Conservation (phyloP, 2,329 filamentous ascomycete species). For the Aotearoamyces nothofagi region DNA sequence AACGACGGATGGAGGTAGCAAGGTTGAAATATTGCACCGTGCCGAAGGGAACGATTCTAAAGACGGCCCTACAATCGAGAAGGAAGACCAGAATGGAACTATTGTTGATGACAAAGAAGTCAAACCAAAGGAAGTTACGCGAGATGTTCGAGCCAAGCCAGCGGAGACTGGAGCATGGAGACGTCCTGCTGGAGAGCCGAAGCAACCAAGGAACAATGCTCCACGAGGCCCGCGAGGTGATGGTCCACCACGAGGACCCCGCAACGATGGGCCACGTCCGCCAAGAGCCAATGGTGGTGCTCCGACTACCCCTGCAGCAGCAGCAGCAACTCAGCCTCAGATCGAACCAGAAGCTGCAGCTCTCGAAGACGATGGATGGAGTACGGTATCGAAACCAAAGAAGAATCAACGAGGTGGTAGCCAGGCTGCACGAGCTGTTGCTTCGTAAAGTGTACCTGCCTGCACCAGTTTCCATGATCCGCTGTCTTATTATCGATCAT, state of each 20-base stretch:
- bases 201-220: slow-evolving; percentile 16
- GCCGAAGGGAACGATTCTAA: slow-evolving; percentile 17
- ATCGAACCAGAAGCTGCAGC: slow-evolving; percentile 21
- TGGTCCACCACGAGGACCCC: slow-evolving; percentile 26
- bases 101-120: slow-evolving; percentile 32
- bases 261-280: slow-evolving; percentile 24
- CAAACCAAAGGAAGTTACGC: slow-evolving; percentile 29
- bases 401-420: slow-evolving; percentile 21
- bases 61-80: slow-evolving; percentile 17
- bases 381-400: slow-evolving; percentile 32
- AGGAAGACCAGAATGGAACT: slow-evolving; percentile 19
- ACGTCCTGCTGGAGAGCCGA: slow-evolving; percentile 28
- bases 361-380: slow-evolving; percentile 48
- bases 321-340: slow-evolving; percentile 18
- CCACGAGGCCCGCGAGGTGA: slow-evolving; percentile 20
- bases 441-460: no score
- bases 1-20: slow-evolving; percentile 10
- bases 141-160: slow-evolving; percentile 36
- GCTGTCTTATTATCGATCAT: no score
- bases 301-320: slow-evolving; percentile 25
- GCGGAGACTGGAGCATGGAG: slow-evolving; percentile 47
- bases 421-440: slow-evolving; percentile 16
- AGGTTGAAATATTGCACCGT: slow-evolving; percentile 17
- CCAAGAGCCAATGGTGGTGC: slow-evolving; percentile 25
- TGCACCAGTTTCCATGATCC: no score